These are phyloP conservation scores for Thuidium tamariscinum DNA, from an alignment of 225 moss, liverwort and hornwort genomes.

Conservation along the genomic window DNA sequence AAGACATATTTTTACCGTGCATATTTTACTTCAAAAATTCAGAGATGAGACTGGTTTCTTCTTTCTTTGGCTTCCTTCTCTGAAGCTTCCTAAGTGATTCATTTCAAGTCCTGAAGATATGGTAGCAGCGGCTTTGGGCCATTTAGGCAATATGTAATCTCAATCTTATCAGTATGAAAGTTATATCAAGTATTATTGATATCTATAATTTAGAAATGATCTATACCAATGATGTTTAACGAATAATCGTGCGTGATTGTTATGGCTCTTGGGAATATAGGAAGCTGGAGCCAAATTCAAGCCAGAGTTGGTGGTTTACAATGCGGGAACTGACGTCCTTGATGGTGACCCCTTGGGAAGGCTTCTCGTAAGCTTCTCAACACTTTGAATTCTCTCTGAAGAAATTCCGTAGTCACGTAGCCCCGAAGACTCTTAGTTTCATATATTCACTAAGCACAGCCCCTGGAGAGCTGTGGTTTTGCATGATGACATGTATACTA, in stretches of 20 bases:
- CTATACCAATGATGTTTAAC: background rate
- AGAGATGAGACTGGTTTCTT: background rate
- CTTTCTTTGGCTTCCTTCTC: background rate
- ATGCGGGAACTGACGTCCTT: constrained; percentile 94
- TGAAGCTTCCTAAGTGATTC: background rate
- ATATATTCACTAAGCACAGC: background rate
- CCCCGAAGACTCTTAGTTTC: background rate
- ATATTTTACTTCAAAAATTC: background rate
- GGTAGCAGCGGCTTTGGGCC: background rate
- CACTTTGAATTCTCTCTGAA: background rate
- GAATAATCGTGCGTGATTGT: background rate
- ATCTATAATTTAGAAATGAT: background rate
- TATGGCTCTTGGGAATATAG: constrained; percentile 10
- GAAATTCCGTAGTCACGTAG: background rate
- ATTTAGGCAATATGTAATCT: background rate
- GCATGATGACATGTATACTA: background rate
- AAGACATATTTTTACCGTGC: background rate
- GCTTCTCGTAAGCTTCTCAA: constrained; percentile 48
- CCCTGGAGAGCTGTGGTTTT: background rate
- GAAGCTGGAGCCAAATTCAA: constrained; percentile 41
- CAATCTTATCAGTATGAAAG: background rate
- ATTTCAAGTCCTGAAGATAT: background rate
- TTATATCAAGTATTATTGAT: background rate
- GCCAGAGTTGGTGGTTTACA: constrained; percentile 75
- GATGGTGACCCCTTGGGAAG: constrained; percentile 82